Conservation (phyloP, 2,329 filamentous ascomycete genomes). For the Triangularia setosa region DNA sequence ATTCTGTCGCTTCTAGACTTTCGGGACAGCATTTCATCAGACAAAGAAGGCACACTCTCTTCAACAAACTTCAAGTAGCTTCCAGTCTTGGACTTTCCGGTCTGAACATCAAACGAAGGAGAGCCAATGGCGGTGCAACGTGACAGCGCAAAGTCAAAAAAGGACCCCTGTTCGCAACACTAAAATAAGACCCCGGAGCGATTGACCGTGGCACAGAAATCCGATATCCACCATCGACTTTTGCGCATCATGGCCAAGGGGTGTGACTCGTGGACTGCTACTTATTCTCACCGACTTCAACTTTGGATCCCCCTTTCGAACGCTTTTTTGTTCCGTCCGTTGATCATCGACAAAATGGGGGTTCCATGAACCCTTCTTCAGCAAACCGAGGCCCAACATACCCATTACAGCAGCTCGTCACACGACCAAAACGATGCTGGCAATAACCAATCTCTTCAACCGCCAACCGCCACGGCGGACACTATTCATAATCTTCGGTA, state of each 20-base stretch:
- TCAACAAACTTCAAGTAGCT: background rate
- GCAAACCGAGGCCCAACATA: background rate
- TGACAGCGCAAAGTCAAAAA: background rate
- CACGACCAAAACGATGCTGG: background rate
- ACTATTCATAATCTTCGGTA: conserved; percentile 9
- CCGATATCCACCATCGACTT: conserved; percentile 1
- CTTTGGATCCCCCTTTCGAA: background rate
- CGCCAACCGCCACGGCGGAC: background rate
- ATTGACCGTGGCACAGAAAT: background rate
- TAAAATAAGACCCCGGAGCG: conserved; percentile 2
- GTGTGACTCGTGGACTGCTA: background rate
- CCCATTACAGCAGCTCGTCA: background rate
- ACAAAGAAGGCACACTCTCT: background rate
- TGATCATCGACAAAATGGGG: background rate
- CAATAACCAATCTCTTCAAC: background rate
- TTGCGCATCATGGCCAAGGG: conserved; percentile 2
- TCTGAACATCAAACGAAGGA: background rate
- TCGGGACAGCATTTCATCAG: background rate
- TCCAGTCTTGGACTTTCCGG: background rate
- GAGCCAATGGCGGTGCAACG: background rate
- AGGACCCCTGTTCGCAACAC: background rate
- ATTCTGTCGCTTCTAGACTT: background rate
- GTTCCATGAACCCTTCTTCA: conserved; percentile 1
- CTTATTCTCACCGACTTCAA: background rate
- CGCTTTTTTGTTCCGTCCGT: background rate